Conservation (phyloP, 805 yeast species). For the Sungouiozyma ichnusensis region DNA sequence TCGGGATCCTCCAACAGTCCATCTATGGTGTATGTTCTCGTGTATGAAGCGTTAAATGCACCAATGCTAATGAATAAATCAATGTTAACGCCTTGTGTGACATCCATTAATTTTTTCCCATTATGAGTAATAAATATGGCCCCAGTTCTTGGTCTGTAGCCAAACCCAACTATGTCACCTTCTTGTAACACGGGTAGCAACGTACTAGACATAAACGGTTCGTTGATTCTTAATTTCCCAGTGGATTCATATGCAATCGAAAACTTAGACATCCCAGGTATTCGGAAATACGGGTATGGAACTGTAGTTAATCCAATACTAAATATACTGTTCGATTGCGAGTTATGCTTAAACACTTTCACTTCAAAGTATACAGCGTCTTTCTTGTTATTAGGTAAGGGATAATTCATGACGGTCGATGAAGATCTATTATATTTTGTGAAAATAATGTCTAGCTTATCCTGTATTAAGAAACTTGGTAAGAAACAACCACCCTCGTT, state of each 20-base stretch:
- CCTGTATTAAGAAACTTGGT: constrained; percentile 28
- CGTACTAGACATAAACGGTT: constrained; percentile 40
- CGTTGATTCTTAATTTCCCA: constrained; percentile 58
- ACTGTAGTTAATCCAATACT: constrained; percentile 59
- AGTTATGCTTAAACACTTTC: constrained; percentile 34
- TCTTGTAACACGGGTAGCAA: constrained; percentile 41
- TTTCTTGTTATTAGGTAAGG: constrained; percentile 39
- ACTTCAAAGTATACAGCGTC: constrained; percentile 62
- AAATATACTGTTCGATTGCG: constrained; percentile 37
- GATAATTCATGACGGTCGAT: constrained; percentile 29
- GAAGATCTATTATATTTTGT: constrained; percentile 25
- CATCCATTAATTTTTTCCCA: constrained; percentile 77
- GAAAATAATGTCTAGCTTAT: constrained; percentile 26
- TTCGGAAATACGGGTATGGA: constrained; percentile 65
- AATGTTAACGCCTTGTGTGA: constrained; percentile 57
- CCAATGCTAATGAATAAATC: constrained; percentile 34
- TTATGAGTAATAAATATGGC: constrained; percentile 87
- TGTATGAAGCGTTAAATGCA: constrained; percentile 30
- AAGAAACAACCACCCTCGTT: constrained; percentile 24
- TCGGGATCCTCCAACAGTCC: constrained; percentile 29
- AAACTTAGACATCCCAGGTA: constrained; percentile 64
- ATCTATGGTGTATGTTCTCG: constrained; percentile 28
- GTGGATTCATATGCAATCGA: constrained; percentile 65
- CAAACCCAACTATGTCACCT: constrained; percentile 92
- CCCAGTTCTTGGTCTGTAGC: constrained; percentile 72